These are phyloP conservation scores for Byssoonygena ceratinophila DNA, from an alignment of 2,329 filamentous ascomycete genomes.

Conservation along the genomic window DNA sequence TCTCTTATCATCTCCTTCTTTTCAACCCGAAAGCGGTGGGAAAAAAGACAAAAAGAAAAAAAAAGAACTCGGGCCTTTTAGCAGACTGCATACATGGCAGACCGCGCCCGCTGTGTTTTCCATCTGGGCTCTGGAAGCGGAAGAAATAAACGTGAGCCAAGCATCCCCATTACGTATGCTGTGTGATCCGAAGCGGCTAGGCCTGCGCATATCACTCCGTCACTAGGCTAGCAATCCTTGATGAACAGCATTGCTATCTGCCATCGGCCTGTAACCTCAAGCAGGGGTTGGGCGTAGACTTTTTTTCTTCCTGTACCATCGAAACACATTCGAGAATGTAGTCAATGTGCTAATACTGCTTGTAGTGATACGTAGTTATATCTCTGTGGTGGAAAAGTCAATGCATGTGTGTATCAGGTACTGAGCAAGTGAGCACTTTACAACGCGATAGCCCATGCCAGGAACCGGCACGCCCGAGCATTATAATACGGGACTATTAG, in stretches of 20 bases:
- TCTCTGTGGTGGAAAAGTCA: no score
- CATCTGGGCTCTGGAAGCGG: not conserved
- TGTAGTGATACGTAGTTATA: no score
- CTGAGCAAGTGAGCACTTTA: no score
- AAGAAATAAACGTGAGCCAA: not conserved
- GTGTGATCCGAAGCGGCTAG: slow-evolving; percentile 1
- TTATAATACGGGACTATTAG: not conserved
- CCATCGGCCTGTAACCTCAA: slow-evolving; percentile 3
- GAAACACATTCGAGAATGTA: not conserved
- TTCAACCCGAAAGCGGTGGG: no score
- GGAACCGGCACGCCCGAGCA: slow-evolving; percentile 2
- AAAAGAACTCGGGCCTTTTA: not conserved
- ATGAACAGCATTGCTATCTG: not conserved
- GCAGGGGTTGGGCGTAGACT: not conserved
- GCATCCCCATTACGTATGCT: slow-evolving; percentile 4
- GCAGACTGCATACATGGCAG: not conserved
- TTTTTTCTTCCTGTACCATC: not conserved
- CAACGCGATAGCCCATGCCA: not conserved
- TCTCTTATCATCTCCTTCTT: no score
- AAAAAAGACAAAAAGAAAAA: not conserved
- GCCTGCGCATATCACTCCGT: not conserved
- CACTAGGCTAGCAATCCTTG: not conserved
- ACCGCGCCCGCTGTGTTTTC: not conserved
- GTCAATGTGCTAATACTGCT: no score
- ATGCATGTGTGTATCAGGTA: no score